Percentiles rank a stretch among this genome's conserved stretches.
Evolutionary conservation across 495 filamentous ascomycete species (phyloP).

Genomic region (Aeminium ludgeri): DNA sequence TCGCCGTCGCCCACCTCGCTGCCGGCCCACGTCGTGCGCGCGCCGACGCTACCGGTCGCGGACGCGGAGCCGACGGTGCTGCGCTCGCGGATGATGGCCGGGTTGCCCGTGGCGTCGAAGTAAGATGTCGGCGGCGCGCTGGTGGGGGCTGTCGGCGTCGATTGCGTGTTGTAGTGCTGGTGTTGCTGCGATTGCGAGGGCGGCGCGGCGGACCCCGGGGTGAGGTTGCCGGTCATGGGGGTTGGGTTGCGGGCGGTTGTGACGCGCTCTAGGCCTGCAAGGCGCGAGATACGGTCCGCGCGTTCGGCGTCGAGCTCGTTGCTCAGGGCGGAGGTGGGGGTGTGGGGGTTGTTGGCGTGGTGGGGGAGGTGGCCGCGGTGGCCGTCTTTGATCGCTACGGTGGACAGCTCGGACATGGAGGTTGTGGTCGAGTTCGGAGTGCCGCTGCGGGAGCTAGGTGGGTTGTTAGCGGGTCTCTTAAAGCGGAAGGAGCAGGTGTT

Average conservation of each 20-base stretch:
- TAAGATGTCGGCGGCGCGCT: constrained; percentile 29
- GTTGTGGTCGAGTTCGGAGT: constrained; percentile 83
- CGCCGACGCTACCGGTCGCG: constrained; percentile 56
- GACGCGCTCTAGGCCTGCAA: constrained; percentile 70
- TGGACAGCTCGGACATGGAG: constrained; percentile 70
- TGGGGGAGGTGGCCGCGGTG: constrained; percentile 54
- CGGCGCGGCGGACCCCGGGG: constrained; percentile 11
- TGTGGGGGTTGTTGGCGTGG: constrained; percentile 26
- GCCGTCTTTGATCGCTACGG: constrained; percentile 86
- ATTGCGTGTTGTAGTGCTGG: not conserved
- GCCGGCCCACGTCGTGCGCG: constrained; percentile 56
- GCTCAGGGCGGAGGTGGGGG: constrained; percentile 25
- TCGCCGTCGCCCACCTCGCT: constrained; percentile 47
- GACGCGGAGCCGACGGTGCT: constrained; percentile 79
- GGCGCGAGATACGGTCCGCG: constrained; percentile 80
- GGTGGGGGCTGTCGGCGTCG: constrained; percentile 5
- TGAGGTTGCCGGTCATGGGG: constrained; percentile 11
- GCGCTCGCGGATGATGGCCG: constrained; percentile 37
- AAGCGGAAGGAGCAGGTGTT: constrained; percentile 4
- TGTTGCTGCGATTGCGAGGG: constrained; percentile 15
- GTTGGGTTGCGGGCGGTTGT: constrained; percentile 38
- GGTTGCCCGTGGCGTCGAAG: constrained; percentile 52
- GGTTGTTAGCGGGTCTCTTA: constrained; percentile 3
- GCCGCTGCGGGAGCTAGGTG: constrained; percentile 37
- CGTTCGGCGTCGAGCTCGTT: constrained; percentile 75